phyloP scores from a whole-genome alignment of 2,329 filamentous ascomycete genomes.

The Colletotrichum salicis region DNA sequence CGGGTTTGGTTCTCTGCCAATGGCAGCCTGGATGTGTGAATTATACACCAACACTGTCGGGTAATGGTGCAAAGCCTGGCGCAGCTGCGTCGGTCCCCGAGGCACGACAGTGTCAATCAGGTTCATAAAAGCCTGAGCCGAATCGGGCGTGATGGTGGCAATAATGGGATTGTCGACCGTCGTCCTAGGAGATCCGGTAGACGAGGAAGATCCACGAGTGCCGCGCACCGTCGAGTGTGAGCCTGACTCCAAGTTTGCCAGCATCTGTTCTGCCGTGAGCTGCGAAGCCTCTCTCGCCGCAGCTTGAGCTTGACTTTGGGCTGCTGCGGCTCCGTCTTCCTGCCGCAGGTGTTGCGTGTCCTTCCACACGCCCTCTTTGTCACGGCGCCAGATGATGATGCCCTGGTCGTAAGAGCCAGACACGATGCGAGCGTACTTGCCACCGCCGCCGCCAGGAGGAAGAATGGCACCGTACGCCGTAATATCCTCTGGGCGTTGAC shows the following conservation, averaged over 20 bases:
- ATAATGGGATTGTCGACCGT: conserved; percentile 42
- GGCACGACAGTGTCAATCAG: conserved; percentile 66
- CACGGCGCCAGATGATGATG: conserved; percentile 93
- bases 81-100: conserved; percentile 59
- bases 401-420: conserved; percentile 97
- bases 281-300: conserved; percentile 20
- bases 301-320: conserved; percentile 42
- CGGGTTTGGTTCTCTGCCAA: conserved; percentile 62
- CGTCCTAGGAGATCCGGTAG: conserved; percentile 42
- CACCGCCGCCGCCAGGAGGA: conserved; percentile 89
- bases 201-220: conserved; percentile 22
- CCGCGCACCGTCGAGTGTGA: conserved; percentile 8
- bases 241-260: neutral
- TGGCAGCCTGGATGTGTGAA: conserved; percentile 59
- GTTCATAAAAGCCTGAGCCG: conserved; percentile 56
- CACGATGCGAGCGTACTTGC: conserved; percentile 91
- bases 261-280: conserved; percentile 8
- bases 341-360: conserved; percentile 80
- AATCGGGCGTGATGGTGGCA: conserved; percentile 44
- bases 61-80: conserved; percentile 57
- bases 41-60: conserved; percentile 61
- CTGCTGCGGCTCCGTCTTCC: conserved; percentile 72
- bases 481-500: conserved; percentile 78
- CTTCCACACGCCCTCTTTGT: conserved; percentile 86
- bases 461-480: conserved; percentile 85